Evolutionary conservation across 345 rosid species (phyloP).

Genomic region (Pistacia atlantica): DNA sequence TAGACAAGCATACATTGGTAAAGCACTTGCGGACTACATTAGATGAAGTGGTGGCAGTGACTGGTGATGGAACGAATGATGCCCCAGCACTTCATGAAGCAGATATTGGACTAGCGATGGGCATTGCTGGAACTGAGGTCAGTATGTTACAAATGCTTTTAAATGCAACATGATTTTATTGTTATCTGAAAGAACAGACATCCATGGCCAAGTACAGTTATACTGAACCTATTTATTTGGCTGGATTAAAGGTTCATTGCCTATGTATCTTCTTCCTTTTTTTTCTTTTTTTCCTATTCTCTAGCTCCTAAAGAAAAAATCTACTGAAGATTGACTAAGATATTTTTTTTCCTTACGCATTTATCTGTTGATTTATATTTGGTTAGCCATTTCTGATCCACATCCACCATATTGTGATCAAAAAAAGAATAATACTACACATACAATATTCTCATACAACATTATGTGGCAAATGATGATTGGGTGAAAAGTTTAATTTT

Average conservation of each 20-base stretch:
- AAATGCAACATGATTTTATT: background rate
- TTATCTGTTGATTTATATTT: background rate
- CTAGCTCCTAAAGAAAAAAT: too few species aligned
- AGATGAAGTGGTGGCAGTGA: constrained; percentile 87
- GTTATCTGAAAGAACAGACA: background rate
- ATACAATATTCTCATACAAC: too few species aligned
- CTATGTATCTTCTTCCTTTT: background rate
- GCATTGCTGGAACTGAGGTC: constrained; percentile 98
- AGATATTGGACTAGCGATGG: constrained; percentile 97
- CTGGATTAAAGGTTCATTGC: background rate
- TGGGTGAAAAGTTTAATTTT: too few species aligned
- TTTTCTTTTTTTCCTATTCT: background rate
- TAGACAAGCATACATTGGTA: constrained; percentile 90
- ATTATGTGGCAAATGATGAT: too few species aligned
- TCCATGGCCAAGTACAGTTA: background rate
- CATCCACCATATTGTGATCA: background rate
- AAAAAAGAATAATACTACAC: too few species aligned
- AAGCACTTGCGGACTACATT: constrained; percentile 81
- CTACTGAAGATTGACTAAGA: background rate
- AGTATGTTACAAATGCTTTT: constrained; percentile 16
- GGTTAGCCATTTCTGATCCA: background rate
- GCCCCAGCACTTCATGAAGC: constrained; percentile 99
- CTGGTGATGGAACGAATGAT: constrained; percentile 97
- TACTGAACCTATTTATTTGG: background rate
- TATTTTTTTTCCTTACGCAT: background rate